Percentiles rank a stretch among this genome's conserved stretches.
phyloP scores from a whole-genome alignment of 768 basidiomycete genomes.

The Xanthoconium stramineum region DNA sequence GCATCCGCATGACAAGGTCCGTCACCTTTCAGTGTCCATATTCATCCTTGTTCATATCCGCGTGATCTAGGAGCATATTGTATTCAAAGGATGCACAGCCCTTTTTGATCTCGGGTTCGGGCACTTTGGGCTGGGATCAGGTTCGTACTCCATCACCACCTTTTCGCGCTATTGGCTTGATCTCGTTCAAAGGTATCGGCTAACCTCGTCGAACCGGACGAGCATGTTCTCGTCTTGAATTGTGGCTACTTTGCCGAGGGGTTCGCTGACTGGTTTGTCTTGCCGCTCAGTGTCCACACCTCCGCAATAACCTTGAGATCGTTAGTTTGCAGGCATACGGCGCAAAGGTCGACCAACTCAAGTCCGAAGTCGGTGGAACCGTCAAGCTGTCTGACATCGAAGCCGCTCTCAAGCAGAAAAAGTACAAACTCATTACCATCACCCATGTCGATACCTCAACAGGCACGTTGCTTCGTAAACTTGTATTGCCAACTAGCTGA shows the following conservation, averaged over 20 bases:
- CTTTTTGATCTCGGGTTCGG: slow-evolving; percentile 91
- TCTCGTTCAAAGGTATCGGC: slow-evolving; percentile 66
- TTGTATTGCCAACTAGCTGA: background rate
- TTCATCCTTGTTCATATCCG: background rate
- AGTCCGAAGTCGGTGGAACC: slow-evolving; percentile 77
- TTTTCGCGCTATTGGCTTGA: background rate
- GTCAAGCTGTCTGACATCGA: slow-evolving; percentile 61
- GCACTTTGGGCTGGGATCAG: slow-evolving; percentile 97
- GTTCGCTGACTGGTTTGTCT: slow-evolving; percentile 75
- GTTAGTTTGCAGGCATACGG: slow-evolving; percentile 81
- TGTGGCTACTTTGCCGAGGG: slow-evolving; percentile 94
- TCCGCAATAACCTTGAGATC: background rate
- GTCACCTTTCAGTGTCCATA: background rate
- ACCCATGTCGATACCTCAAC: slow-evolving; percentile 96
- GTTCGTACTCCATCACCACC: slow-evolving; percentile 33
- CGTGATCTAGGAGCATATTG: slow-evolving; percentile 57
- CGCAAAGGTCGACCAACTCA: slow-evolving; percentile 80
- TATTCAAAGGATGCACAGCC: slow-evolving; percentile 80
- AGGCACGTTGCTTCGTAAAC: slow-evolving; percentile 33
- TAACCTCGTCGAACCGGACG: slow-evolving; percentile 83
- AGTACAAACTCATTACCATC: slow-evolving; percentile 87
- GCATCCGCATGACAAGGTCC: slow-evolving; percentile 78
- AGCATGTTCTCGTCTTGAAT: slow-evolving; percentile 79
- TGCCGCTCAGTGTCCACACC: background rate
- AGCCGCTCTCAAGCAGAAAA: slow-evolving; percentile 67